phyloP scores from a whole-genome alignment of 2,329 filamentous ascomycete genomes.

The Talaromyces sp. region DNA sequence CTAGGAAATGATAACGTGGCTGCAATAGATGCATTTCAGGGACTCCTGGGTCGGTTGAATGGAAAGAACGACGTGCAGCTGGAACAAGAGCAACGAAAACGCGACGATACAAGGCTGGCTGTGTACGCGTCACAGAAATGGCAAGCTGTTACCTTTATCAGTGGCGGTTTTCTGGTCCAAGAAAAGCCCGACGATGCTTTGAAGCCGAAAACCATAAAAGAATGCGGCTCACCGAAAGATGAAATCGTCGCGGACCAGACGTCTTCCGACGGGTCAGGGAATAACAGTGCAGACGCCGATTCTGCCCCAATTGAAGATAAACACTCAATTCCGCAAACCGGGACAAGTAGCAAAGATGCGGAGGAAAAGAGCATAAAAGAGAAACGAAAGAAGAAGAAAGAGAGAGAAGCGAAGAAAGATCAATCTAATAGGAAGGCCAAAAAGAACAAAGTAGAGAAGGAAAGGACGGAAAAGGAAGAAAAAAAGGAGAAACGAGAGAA shows the following conservation, averaged over 20 bases:
- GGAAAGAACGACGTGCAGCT: slow-evolving; percentile 75
- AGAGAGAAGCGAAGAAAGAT: slow-evolving; percentile 28
- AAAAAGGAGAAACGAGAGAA: slow-evolving; percentile 22
- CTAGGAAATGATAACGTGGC: slow-evolving; percentile 67
- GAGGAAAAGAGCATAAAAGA: slow-evolving; percentile 25
- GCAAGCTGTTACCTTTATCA: slow-evolving; percentile 80
- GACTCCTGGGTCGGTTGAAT: slow-evolving; percentile 82
- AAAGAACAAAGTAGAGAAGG: slow-evolving; percentile 3
- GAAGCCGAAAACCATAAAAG: slow-evolving; percentile 38
- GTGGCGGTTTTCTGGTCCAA: slow-evolving; percentile 69
- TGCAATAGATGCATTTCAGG: slow-evolving; percentile 81
- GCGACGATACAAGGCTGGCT: slow-evolving; percentile 68
- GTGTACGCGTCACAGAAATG: slow-evolving; percentile 72
- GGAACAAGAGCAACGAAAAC: slow-evolving; percentile 64
- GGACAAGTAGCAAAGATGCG: not conserved
- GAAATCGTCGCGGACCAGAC: not conserved
- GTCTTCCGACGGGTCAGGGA: not conserved
- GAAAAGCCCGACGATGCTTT: slow-evolving; percentile 49
- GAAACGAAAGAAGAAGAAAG: slow-evolving; percentile 35
- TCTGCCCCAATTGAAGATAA: not conserved
- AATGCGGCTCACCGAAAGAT: slow-evolving; percentile 22
- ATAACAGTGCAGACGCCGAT: not conserved
- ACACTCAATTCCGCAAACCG: not conserved
- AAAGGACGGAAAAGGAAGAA: slow-evolving; percentile 4
- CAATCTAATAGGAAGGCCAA: slow-evolving; percentile 21